Conservation (phyloP, 495 filamentous ascomycete species). For the Annulohypoxylon stygium region DNA sequence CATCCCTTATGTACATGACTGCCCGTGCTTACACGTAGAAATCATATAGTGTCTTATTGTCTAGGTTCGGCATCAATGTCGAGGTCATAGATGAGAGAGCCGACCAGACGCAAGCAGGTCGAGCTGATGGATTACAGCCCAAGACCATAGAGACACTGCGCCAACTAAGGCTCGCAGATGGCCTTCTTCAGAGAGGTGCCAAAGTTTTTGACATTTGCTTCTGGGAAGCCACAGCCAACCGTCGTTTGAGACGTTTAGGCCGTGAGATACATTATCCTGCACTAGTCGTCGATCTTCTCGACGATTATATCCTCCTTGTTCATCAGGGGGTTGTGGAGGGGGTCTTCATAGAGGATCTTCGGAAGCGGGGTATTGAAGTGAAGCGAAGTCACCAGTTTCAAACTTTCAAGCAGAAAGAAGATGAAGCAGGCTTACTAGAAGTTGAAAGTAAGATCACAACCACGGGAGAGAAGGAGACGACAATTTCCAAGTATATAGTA, state of each 20-base stretch:
- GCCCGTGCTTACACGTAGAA: conserved; percentile 32
- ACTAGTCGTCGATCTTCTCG: conserved; percentile 72
- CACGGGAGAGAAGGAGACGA: conserved; percentile 57
- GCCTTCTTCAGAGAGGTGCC: conserved; percentile 70
- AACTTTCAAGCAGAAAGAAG: conserved; percentile 56
- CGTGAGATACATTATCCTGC: conserved; percentile 62
- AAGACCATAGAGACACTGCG: conserved; percentile 75
- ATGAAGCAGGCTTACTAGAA: conserved; percentile 56
- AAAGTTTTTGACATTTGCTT: conserved; percentile 79
- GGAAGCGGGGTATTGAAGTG: conserved; percentile 68
- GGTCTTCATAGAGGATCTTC: conserved; percentile 73
- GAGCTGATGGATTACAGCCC: conserved; percentile 78
- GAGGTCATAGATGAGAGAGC: conserved; percentile 73
- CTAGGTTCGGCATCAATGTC: conserved; percentile 72
- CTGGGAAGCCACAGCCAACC: conserved; percentile 73
- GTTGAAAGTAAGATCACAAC: conserved; percentile 58
- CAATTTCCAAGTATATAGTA: conserved; percentile 64
- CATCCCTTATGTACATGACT: background rate
- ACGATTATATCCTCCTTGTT: conserved; percentile 78
- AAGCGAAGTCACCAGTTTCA: conserved; percentile 69
- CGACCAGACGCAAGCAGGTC: conserved; percentile 71
- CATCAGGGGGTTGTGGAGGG: conserved; percentile 82
- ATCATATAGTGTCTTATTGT: conserved; percentile 68
- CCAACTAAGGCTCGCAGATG: conserved; percentile 75
- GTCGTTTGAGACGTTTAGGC: conserved; percentile 41